Evolutionary conservation across 495 filamentous ascomycete genomes (phyloP), one percentile per base, ranked within the genome.

Genomic region (Aspergillus leporis): DNA sequence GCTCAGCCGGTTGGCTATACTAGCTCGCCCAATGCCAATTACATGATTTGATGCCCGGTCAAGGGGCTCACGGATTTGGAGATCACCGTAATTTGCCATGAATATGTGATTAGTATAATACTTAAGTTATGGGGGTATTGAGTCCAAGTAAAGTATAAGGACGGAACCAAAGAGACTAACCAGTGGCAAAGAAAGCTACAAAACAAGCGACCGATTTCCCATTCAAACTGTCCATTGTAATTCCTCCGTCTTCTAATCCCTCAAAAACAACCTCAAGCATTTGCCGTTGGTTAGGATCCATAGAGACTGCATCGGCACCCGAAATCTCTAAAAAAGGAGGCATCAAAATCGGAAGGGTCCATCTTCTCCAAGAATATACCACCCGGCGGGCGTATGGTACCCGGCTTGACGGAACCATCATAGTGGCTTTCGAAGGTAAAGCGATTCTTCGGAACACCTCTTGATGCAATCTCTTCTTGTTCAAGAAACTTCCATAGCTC

Each of bases 231-330:
- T 73, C 61, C 21, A 72, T 9, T 1, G 65, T 18, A 13, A 74
- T 31, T 0, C 83, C 83, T 5, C 78, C 75, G 64, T 76, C 79
- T 60, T 84, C 81, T 6, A 84, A 64, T 0, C 77, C 76, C 54
- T 83, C 78, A 25, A 80, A 85, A 21, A 77, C 71, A 6, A 71
- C 66, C 62, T 84, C 82, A 5, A 85, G 72, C 23, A 80, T 61
- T 23, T 79, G 65, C 9, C 70, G 51, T 31, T 69, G 66, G 28
- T 71, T 61, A 19, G 69, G 69, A 36, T 71, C 69, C 62, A 71
- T 66, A 14, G 51, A 13, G 4, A 14, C 7, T 12, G 51, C 51
- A 4, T 53, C 51, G 3, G 51, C 51, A 5, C 12, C 13, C 9
- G 59, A 53, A 8, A 61, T 9, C 2, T 32, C 19, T n/a, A n/a